phyloP scores from a whole-genome alignment of 257 asterid genomes.

The Echites panduratus region DNA sequence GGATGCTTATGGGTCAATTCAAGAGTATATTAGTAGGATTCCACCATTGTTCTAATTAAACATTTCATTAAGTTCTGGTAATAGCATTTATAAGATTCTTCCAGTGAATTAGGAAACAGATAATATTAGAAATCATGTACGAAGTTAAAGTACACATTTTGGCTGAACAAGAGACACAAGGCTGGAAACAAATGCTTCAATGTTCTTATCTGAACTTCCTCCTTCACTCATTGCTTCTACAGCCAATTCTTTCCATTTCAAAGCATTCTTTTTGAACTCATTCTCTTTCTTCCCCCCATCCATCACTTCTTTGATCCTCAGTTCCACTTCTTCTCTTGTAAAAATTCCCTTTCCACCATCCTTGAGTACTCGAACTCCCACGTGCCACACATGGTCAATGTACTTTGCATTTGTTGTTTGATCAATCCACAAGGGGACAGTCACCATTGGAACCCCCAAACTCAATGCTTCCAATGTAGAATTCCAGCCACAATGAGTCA shows the following conservation, averaged over 20 bases:
- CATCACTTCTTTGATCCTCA: slow-evolving; percentile 18
- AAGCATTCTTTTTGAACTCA: slow-evolving; percentile 22
- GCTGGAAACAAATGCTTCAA: slow-evolving; percentile 20
- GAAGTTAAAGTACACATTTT: too few relatives aligned
- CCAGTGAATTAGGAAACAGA: too few relatives aligned
- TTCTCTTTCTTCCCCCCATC: slow-evolving; percentile 16
- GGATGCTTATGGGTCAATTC: too few relatives aligned
- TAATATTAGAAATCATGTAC: too few relatives aligned
- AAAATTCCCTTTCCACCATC: slow-evolving; percentile 6
- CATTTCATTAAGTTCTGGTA: too few relatives aligned
- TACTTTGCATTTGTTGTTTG: slow-evolving; percentile 29
- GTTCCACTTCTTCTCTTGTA: slow-evolving; percentile 18
- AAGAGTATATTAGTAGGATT: too few relatives aligned
- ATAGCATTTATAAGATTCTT: too few relatives aligned
- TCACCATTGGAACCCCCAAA: slow-evolving; percentile 30
- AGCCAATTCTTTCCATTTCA: slow-evolving; percentile 26
- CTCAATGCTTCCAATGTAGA: slow-evolving; percentile 27
- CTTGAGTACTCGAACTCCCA: slow-evolving; percentile 19
- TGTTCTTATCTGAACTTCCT: slow-evolving; percentile 27
- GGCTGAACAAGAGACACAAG: background rate
- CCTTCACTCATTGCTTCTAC: slow-evolving; percentile 26
- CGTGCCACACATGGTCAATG: slow-evolving; percentile 22
- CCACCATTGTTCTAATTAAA: too few relatives aligned
- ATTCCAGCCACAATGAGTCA: slow-evolving; percentile 33
- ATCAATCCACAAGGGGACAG: slow-evolving; percentile 28